Percentiles rank a stretch among this genome's conserved stretches.
Evolutionary conservation across 169 alveolate species (phyloP).

Genomic region (Neospora caninum): DNA sequence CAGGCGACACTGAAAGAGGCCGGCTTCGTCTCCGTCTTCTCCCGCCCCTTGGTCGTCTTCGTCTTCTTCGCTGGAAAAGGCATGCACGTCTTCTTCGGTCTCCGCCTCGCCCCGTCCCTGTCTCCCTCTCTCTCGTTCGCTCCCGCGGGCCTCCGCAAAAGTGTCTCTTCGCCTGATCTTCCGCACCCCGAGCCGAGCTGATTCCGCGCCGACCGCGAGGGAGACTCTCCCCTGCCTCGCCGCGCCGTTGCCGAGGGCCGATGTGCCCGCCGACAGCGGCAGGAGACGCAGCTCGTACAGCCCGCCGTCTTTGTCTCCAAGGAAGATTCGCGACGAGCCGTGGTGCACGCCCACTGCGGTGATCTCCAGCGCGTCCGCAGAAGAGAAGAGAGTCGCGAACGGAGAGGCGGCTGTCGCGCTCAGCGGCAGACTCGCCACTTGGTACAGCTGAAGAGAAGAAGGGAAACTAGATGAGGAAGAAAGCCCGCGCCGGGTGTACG

Average conservation of each 20-base stretch:
- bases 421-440: background rate
- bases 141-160: background rate
- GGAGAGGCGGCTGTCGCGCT: background rate
- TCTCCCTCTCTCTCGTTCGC: too few species aligned
- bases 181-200: background rate
- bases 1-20: conserved; percentile 14
- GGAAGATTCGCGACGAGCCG: background rate
- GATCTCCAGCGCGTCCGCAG: background rate
- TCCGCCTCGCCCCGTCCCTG: too few species aligned
- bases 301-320: background rate
- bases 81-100: background rate
- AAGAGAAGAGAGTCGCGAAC: background rate
- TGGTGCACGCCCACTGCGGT: conserved; percentile 1
- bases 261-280: background rate
- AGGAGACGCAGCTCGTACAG: conserved; percentile 5
- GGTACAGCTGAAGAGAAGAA: background rate
- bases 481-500: too few species aligned
- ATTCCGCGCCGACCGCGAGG: background rate
- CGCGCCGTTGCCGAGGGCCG: background rate
- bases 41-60: too few species aligned
- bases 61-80: too few species aligned
- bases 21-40: background rate
- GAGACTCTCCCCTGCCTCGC: too few species aligned
- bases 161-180: background rate
- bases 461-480: background rate